Conservation (phyloP, 2,329 filamentous ascomycete genomes). For the Cercospora berteroae region DNA sequence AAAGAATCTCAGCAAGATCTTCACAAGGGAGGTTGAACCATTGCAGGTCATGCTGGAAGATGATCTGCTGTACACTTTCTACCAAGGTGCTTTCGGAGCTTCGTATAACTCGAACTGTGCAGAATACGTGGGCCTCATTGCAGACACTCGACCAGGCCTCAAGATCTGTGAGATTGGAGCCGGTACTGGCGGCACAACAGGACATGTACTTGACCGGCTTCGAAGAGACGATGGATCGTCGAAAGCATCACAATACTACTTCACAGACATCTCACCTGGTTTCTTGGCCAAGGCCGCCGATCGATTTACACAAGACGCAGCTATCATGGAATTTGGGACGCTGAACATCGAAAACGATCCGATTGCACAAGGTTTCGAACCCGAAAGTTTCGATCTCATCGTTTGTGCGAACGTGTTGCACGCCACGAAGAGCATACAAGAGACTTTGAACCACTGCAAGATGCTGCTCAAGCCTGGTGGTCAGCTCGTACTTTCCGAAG, state of each 20-base stretch:
- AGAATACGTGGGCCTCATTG: conserved; percentile 38
- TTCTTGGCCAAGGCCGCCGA: conserved; percentile 43
- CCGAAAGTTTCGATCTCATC: conserved; percentile 32
- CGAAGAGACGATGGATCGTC: not conserved
- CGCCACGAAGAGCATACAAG: conserved; percentile 24
- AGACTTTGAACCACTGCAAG: conserved; percentile 26
- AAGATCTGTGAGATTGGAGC: conserved; percentile 43
- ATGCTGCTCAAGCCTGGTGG: conserved; percentile 21
- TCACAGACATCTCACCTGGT: conserved; percentile 45
- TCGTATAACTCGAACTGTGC: conserved; percentile 43
- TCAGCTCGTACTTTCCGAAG: not conserved
- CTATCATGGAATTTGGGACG: conserved; percentile 28
- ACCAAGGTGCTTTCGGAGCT: not conserved
- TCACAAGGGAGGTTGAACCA: no score
- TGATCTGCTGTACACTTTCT: not conserved
- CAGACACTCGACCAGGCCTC: conserved; percentile 39
- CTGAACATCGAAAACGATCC: conserved; percentile 37
- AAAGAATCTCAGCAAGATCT: no score
- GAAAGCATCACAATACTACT: conserved; percentile 40
- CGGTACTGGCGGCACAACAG: conserved; percentile 46
- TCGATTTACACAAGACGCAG: conserved; percentile 4
- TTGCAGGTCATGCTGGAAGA: not conserved
- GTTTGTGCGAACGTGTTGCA: conserved; percentile 30
- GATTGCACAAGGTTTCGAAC: conserved; percentile 37
- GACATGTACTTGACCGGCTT: conserved; percentile 33